Evolutionary conservation across 1,284 basidiomycete species (phyloP).

Genomic region (Pseudozyma sp.): DNA sequence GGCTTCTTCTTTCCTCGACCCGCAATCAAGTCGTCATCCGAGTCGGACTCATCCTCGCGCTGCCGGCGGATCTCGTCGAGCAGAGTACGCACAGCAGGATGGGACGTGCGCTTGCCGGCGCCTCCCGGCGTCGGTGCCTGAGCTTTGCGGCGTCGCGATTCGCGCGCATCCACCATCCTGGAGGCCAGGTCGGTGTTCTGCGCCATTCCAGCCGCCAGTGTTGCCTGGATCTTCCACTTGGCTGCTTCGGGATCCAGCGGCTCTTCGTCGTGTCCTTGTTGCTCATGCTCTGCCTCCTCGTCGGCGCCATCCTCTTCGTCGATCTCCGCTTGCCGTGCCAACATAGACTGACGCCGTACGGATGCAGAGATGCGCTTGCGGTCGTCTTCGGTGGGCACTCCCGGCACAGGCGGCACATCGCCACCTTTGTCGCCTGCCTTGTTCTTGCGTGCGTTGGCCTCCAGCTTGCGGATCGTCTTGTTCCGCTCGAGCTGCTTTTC

Average conservation of each 20-base stretch:
- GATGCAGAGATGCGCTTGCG: conserved; percentile 51
- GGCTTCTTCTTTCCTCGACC: conserved; percentile 45
- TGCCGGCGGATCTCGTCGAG: conserved; percentile 60
- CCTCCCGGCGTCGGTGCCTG: conserved; percentile 17
- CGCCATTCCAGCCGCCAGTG: conserved; percentile 65
- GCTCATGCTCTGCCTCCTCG: conserved; percentile 12
- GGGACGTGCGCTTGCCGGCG: conserved; percentile 32
- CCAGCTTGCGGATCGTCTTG: conserved; percentile 68
- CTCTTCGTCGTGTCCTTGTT: conserved; percentile 31
- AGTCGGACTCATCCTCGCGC: conserved; percentile 50
- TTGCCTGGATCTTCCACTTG: conserved; percentile 67
- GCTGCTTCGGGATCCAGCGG: conserved; percentile 52
- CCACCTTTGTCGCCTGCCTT: conserved; percentile 7
- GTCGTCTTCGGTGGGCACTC: conserved; percentile 37
- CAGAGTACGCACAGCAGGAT: conserved; percentile 48
- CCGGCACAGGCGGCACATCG: conserved; percentile 21
- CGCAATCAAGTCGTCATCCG: conserved; percentile 44
- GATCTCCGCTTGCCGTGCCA: conserved; percentile 17
- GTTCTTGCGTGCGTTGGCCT: conserved; percentile 65
- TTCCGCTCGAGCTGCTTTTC: conserved; percentile 68
- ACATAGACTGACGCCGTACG: conserved; percentile 47
- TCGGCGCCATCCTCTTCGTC: conserved; percentile 12
- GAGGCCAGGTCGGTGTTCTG: conserved; percentile 61
- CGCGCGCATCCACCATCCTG: conserved; percentile 64
- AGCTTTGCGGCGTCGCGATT: conserved; percentile 47